Base-by-base conservation (phyloP, 78 protist genomes). In the Emiliania huxleyi region DNA sequence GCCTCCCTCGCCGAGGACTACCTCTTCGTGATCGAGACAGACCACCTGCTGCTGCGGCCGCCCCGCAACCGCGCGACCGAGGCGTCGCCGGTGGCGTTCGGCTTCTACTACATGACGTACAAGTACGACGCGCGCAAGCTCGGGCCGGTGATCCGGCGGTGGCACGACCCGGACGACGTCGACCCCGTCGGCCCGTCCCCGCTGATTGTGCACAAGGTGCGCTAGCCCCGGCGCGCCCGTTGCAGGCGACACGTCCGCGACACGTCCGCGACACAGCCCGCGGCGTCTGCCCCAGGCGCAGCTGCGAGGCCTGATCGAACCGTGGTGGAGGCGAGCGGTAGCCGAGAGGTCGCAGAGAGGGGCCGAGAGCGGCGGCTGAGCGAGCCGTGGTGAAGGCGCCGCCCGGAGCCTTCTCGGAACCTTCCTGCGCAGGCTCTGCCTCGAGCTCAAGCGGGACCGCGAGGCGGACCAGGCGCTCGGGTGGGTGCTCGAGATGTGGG, bases 181-280 rank as follows among this genome's bases (percentile, higher is more conserved):
- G 89, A 81, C 56, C 89, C 89, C 37, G 89, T 81, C 38, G 89
- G 89, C 42, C 89, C 89, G 4, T 81, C 89, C 25, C 89, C 89
- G 48, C 29, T 44, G 48, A 81, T 81, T 56, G 44, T 81, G 18
- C 35, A 11, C 56, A 81, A 81, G 46, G n/a, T n/a, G n/a, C n/a
- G n/a, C n/a, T n/a, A n/a, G n/a, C n/a, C n/a, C n/a, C n/a, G n/a
- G n/a, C n/a, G n/a, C n/a, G n/a, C n/a, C n/a, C n/a, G n/a, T n/a
- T n/a, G n/a, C n/a, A n/a, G n/a, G n/a, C n/a, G n/a, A n/a, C n/a
- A n/a, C n/a, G n/a, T n/a, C n/a, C n/a, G n/a, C n/a, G n/a, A n/a
- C n/a, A n/a, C n/a, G n/a, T n/a, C n/a, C n/a, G n/a, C n/a, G n/a
- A n/a, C n/a, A n/a, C n/a, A n/a, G n/a, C 25, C 89, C 89, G 48